These are phyloP conservation scores for Millerozyma acaciae DNA, from an alignment of 805 yeast genomes.

Conservation along the genomic window DNA sequence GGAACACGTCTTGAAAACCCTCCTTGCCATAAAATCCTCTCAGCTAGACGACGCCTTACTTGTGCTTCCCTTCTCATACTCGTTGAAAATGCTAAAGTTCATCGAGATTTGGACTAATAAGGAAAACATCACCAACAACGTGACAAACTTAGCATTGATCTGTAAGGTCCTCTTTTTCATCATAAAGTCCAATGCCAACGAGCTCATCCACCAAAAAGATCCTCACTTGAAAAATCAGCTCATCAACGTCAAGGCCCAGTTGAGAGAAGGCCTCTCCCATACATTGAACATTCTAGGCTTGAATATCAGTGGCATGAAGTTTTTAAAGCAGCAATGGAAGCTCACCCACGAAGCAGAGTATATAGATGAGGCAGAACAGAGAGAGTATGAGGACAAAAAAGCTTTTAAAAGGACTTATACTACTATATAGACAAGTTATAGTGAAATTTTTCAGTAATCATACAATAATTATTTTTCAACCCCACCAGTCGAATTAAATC, in stretches of 20 bases:
- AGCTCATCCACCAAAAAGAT: constrained; percentile 68
- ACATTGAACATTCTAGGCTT: constrained; percentile 67
- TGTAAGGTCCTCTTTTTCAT: constrained; percentile 76
- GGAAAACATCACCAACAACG: constrained; percentile 34
- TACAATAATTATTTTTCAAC: too few species aligned
- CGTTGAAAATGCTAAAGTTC: constrained; percentile 64
- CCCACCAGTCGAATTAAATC: too few species aligned
- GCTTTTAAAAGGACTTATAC: constrained; percentile 74
- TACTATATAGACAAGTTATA: constrained; percentile 35
- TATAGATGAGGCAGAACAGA: constrained; percentile 61
- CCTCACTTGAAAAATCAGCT: constrained; percentile 61
- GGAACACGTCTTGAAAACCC: constrained; percentile 70
- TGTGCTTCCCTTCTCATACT: constrained; percentile 85
- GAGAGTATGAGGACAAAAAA: constrained; percentile 47
- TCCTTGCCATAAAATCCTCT: constrained; percentile 69
- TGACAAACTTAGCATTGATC: constrained; percentile 57
- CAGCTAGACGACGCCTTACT: constrained; percentile 91
- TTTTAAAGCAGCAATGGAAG: constrained; percentile 74
- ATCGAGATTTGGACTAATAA: constrained; percentile 69
- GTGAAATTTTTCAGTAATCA: too few species aligned
- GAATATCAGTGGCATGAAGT: constrained; percentile 79
- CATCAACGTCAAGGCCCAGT: constrained; percentile 54
- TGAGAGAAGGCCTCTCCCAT: constrained; percentile 52
- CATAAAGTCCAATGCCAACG: constrained; percentile 70
- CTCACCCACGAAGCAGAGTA: constrained; percentile 69